Base-by-base conservation (phyloP, 208 protist genomes). In the Leishmania aethiopica region DNA sequence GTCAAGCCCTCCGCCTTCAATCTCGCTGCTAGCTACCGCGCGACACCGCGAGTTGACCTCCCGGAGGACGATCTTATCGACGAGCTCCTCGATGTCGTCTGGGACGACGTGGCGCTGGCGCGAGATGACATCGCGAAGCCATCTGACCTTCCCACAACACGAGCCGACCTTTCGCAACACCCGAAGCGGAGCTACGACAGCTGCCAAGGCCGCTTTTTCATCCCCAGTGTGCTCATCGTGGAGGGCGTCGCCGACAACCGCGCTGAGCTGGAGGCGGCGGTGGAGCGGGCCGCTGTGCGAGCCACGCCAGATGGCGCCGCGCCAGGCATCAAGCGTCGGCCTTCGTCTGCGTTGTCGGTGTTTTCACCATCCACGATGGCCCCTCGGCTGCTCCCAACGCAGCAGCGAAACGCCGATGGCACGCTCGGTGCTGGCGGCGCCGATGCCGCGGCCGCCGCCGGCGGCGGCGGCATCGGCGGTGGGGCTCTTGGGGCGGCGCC, bases 261-360 rank as follows among this genome's bases (percentile, higher is more conserved):
- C 2, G 86, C 71, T n/a, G 89, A 93, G 77, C 77, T 90, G 75
- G 81, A 88, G 49, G 85, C 82, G 35, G 60, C 74, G 25, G 84
- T 71, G 7, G 42, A 10, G 49, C 86, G 79, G 71, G 70, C 84
- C 8, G 67, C 74, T 1, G 88, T 86, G 6, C 89, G 92, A 11
- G 91, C 94, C 13, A 97, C 94, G 1, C 94, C 94, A 1, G 91
- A 88, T n/a, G 91, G 89, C 7, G 94, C 92, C 0, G 91, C 94
- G 10, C 94, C 94, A 1, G 92, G 90, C 19, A 87, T 97, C 78
- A 94, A 93, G 72, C 86, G 88, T 3, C 62, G 75, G 28, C 25
- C 51, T 74, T 28, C 59, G 73, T 57, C n/a, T 35, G n/a, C 7
- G 25, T 55, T 64, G 51, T 22, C 35, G 28, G 28, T 45, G n/a